A percentile compares a stretch with the other conserved stretches of the same genome.
These are phyloP conservation scores for Acanthamoeba triangularis DNA, from an alignment of 208 protist genomes.

Conservation along the genomic window DNA sequence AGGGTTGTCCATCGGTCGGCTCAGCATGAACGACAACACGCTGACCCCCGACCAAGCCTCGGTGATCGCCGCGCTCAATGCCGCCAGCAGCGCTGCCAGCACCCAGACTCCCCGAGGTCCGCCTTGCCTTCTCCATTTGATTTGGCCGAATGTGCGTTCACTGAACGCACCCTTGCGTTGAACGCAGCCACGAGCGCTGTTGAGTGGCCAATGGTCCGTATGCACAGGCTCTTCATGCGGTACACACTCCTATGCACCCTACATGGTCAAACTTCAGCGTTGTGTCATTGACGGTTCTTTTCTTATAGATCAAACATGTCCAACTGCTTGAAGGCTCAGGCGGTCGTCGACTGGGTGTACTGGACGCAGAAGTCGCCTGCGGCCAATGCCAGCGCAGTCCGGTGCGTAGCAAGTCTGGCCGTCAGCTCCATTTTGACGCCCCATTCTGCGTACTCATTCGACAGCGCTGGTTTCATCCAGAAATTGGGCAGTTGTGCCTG, in stretches of 20 bases:
- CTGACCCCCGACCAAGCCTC: not conserved
- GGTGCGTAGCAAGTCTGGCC: not conserved
- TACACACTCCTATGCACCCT: not conserved
- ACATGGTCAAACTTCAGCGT: not conserved
- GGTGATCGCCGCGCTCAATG: not conserved
- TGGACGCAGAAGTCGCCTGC: constrained; percentile 22
- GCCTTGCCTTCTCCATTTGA: not conserved
- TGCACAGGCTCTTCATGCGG: not conserved
- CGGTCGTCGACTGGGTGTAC: constrained; percentile 36
- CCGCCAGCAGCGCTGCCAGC: not conserved
- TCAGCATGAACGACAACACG: not conserved
- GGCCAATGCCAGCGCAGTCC: not conserved
- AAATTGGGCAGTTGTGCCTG: not conserved
- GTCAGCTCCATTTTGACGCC: not conserved
- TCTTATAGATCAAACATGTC: not conserved
- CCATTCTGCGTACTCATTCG: not conserved
- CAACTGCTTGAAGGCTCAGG: constrained; percentile 9
- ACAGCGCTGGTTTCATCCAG: not conserved
- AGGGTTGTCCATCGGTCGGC: not conserved
- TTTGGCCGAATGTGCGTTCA: not conserved
- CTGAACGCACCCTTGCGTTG: not conserved
- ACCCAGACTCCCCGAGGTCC: not conserved
- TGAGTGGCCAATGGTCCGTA: not conserved
- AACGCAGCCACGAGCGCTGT: not conserved
- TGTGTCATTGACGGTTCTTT: not conserved